Evolutionary conservation across 495 filamentous ascomycete species (phyloP).

Genomic region (Trichodelitschia bisporula): DNA sequence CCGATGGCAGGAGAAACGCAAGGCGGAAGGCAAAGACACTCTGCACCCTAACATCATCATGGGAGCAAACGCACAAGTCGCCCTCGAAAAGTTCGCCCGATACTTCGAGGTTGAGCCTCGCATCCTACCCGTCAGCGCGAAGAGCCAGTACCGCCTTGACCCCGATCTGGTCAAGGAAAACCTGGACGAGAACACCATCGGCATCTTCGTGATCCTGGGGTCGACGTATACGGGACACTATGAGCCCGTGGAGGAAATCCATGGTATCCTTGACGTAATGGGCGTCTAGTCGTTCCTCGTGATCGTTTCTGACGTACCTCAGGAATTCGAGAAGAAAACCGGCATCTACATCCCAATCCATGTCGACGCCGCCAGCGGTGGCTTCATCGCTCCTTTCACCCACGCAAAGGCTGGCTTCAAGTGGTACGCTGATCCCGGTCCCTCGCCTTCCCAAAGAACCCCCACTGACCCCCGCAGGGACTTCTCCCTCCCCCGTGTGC

Average conservation of each 20-base stretch:
- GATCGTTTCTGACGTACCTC: too few species aligned
- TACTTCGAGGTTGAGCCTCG: conserved; percentile 61
- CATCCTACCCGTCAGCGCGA: conserved; percentile 38
- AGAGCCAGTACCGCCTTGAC: conserved; percentile 37
- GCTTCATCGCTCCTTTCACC: conserved; percentile 51
- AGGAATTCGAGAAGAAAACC: conserved; percentile 34
- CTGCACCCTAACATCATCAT: conserved; percentile 49
- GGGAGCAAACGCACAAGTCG: conserved; percentile 57
- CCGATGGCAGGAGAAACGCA: conserved; percentile 44
- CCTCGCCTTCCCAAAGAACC: not conserved
- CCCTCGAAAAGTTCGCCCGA: conserved; percentile 44
- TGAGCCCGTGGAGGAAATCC: conserved; percentile 47
- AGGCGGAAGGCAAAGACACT: conserved; percentile 32
- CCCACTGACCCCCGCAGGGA: conserved; percentile 20
- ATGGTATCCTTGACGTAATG: conserved; percentile 38
- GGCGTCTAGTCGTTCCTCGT: too few species aligned
- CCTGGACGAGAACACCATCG: conserved; percentile 58
- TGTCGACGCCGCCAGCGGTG: conserved; percentile 48
- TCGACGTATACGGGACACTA: conserved; percentile 57
- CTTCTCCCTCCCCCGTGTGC: conserved; percentile 45
- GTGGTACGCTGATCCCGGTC: conserved; percentile 19
- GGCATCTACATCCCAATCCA: conserved; percentile 49
- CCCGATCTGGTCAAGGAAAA: conserved; percentile 36
- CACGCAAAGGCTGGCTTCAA: conserved; percentile 31
- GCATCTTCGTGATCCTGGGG: conserved; percentile 50